phyloP scores from a whole-genome alignment of 2,329 filamentous ascomycete genomes.

The Scopulariopsis brevicaulis region DNA sequence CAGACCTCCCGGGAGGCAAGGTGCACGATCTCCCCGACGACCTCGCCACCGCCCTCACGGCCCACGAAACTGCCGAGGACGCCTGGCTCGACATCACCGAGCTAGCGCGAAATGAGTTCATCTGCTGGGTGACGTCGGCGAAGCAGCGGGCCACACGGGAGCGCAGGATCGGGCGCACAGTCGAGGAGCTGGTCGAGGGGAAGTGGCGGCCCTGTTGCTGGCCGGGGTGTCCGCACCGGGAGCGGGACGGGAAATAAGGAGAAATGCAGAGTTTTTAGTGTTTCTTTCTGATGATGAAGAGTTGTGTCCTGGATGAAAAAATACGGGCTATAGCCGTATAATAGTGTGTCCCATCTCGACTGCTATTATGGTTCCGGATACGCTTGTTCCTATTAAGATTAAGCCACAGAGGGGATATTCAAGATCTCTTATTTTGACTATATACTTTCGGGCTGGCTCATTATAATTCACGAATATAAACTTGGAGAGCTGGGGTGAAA shows the following conservation, averaged over 20 bases:
- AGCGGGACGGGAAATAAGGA: background rate
- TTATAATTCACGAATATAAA: too few species aligned
- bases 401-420: too few species aligned
- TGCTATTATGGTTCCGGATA: too few species aligned
- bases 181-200: constrained; percentile 6
- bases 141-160: constrained; percentile 8
- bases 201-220: constrained; percentile 5
- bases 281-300: too few species aligned
- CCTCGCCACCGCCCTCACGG: constrained; percentile 1
- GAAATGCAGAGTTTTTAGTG: too few species aligned
- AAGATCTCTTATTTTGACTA: too few species aligned
- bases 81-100: constrained; percentile 7
- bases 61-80: constrained; percentile 4
- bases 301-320: too few species aligned
- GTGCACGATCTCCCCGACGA: constrained; percentile 5
- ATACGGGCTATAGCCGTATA: too few species aligned
- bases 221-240: constrained; percentile 2
- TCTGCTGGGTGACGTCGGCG: constrained; percentile 7
- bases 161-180: constrained; percentile 6
- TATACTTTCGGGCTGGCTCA: too few species aligned
- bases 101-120: constrained; percentile 8
- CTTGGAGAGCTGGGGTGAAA: too few species aligned
- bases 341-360: too few species aligned
- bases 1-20: constrained; percentile 1
- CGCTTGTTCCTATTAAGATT: too few species aligned